phyloP scores from a whole-genome alignment of 345 rosid genomes.

The Pseudoturritis turrita region DNA sequence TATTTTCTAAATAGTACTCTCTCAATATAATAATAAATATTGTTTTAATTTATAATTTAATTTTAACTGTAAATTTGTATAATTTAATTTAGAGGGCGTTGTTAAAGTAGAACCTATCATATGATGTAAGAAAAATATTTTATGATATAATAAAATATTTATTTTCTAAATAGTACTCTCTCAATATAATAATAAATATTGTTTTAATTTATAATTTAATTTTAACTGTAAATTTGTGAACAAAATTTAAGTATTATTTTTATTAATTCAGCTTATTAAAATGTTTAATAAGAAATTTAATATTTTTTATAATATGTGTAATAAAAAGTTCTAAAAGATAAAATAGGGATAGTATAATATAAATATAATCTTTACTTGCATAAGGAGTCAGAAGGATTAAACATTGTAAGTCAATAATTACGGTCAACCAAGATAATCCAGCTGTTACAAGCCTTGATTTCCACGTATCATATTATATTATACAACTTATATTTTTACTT shows the following conservation, averaged over 20 bases:
- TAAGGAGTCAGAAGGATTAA: not conserved
- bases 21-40: no score
- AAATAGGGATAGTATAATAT: not conserved
- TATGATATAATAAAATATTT: not conserved
- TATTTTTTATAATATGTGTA: not conserved
- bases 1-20: no score
- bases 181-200: no score
- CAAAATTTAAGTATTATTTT: no score
- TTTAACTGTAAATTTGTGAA: no score
- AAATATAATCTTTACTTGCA: not conserved
- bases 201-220: no score
- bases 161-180: no score
- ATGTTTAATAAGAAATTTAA: no score
- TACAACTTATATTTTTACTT: not conserved
- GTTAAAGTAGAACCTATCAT: not conserved
- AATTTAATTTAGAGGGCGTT: no score
- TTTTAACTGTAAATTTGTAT: no score
- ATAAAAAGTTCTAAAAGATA: not conserved
- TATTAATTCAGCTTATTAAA: no score
- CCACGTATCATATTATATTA: not conserved
- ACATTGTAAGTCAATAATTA: not conserved
- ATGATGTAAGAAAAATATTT: not conserved
- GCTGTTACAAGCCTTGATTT: slow-evolving; percentile 11
- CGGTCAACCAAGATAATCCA: not conserved
- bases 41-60: no score